phyloP scores from a whole-genome alignment of 495 filamentous ascomycete species.

The Lasiosphaeria hispida region DNA sequence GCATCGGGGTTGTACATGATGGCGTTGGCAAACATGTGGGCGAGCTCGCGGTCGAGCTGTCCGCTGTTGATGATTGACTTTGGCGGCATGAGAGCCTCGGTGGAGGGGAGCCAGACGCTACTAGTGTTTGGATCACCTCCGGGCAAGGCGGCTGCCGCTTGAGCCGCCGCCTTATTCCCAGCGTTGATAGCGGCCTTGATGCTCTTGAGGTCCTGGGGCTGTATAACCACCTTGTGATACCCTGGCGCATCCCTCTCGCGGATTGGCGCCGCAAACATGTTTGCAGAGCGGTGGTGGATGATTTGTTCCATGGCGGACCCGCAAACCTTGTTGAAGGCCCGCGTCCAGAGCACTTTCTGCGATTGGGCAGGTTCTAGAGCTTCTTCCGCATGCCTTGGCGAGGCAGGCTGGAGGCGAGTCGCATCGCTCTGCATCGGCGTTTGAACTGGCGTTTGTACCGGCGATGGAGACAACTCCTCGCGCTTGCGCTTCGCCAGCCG shows the following conservation, averaged over 20 bases:
- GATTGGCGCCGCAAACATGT: constrained; percentile 80
- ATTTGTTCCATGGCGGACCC: constrained; percentile 83
- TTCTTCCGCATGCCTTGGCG: constrained; percentile 6
- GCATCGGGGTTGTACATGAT: constrained; percentile 93
- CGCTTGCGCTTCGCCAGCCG: constrained; percentile 45
- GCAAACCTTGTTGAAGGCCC: constrained; percentile 75
- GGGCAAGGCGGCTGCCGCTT: constrained; percentile 54
- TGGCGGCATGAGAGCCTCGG: constrained; percentile 75
- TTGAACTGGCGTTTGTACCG: constrained; percentile 15
- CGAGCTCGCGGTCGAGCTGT: constrained; percentile 92
- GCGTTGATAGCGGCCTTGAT: constrained; percentile 75
- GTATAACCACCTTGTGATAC: constrained; percentile 81
- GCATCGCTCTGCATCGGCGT: not conserved
- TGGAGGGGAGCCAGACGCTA: constrained; percentile 63
- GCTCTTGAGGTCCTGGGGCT: constrained; percentile 83
- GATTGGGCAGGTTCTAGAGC: constrained; percentile 30
- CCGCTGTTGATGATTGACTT: constrained; percentile 90
- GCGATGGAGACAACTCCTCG: constrained; percentile 38
- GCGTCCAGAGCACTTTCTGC: constrained; percentile 64
- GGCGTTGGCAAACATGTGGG: constrained; percentile 95
- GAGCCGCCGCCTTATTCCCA: constrained; percentile 70
- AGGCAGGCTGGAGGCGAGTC: not conserved
- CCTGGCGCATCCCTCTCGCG: constrained; percentile 82
- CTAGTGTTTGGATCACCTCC: constrained; percentile 46
- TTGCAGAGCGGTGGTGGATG: constrained; percentile 78